phyloP scores from a whole-genome alignment of 331 rosid genomes.

The Pyrus hybrid region DNA sequence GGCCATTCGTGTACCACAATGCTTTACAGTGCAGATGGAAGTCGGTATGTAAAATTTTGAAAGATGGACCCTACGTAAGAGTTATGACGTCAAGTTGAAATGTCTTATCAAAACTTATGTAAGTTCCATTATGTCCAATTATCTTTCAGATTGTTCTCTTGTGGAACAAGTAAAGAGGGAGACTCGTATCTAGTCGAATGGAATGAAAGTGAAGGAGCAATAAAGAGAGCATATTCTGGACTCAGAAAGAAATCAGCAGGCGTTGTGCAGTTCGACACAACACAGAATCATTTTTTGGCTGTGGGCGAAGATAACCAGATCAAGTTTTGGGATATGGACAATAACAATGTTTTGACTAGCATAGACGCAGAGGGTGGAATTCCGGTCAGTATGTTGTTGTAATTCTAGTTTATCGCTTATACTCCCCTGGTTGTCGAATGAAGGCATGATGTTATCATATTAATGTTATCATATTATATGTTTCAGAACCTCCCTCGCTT shows the following conservation, averaged over 20 bases:
- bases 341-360: conserved; percentile 30
- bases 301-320: conserved; percentile 84
- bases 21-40: conserved; percentile 88
- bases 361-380: conserved; percentile 77
- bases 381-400: conserved; percentile 38
- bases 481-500: conserved; percentile 71
- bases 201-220: conserved; percentile 82
- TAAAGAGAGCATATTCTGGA: conserved; percentile 66
- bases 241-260: conserved; percentile 73
- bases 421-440: not conserved
- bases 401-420: conserved; percentile 6
- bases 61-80: not conserved
- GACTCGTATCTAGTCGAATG: conserved; percentile 89
- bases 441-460: conserved; percentile 11
- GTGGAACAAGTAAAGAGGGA: conserved; percentile 92
- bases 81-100: not conserved
- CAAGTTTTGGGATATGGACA: conserved; percentile 95
- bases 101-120: not conserved
- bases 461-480: conserved; percentile 24
- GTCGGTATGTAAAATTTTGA: conserved; percentile 42
- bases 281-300: conserved; percentile 79
- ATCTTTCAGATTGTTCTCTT: conserved; percentile 62
- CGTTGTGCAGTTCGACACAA: conserved; percentile 79
- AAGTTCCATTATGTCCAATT: not conserved
- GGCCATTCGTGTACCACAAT: conserved; percentile 82